A percentile compares a stretch with the other conserved stretches of the same genome.
These are phyloP conservation scores for Lupinus albus DNA, from an alignment of 306 rosid genomes.

Conservation along the genomic window DNA sequence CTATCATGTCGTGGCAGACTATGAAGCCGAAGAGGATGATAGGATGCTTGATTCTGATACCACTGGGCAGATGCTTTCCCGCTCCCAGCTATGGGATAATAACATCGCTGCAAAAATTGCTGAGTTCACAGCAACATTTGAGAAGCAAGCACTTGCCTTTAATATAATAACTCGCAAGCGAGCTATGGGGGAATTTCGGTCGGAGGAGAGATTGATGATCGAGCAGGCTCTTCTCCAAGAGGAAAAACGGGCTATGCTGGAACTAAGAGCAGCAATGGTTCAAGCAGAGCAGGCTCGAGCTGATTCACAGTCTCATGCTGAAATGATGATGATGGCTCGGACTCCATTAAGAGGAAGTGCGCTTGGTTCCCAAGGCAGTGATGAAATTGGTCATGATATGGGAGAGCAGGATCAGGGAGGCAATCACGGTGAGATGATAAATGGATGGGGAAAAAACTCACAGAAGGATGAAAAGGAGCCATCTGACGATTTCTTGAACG, in stretches of 20 bases:
- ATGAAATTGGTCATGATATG: slow-evolving; percentile 61
- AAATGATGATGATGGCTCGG: slow-evolving; percentile 72
- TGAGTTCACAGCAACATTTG: slow-evolving; percentile 89
- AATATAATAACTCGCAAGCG: slow-evolving; percentile 85
- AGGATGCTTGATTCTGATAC: slow-evolving; percentile 95
- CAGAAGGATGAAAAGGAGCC: slow-evolving; percentile 93
- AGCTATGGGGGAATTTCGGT: slow-evolving; percentile 82
- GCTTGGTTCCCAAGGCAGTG: slow-evolving; percentile 74
- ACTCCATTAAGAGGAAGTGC: slow-evolving; percentile 79
- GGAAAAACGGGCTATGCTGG: slow-evolving; percentile 72
- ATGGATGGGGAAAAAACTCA: slow-evolving; percentile 86
- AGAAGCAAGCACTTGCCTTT: slow-evolving; percentile 93
- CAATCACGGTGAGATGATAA: slow-evolving; percentile 67
- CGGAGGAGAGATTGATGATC: slow-evolving; percentile 94
- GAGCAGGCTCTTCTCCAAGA: slow-evolving; percentile 96
- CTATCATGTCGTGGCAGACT: slow-evolving; percentile 97
- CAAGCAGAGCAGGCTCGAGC: slow-evolving; percentile 86
- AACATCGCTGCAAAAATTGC: slow-evolving; percentile 89
- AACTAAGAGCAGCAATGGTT: slow-evolving; percentile 69
- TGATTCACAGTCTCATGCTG: slow-evolving; percentile 77
- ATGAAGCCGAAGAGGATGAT: slow-evolving; percentile 98
- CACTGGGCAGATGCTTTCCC: slow-evolving; percentile 86
- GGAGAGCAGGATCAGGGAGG: slow-evolving; percentile 78
- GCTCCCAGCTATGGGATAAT: slow-evolving; percentile 98
- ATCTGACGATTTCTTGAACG: slow-evolving; percentile 91